Conservation (phyloP, 2,329 filamentous ascomycete genomes). For the Cordyceps cateniannulata region DNA sequence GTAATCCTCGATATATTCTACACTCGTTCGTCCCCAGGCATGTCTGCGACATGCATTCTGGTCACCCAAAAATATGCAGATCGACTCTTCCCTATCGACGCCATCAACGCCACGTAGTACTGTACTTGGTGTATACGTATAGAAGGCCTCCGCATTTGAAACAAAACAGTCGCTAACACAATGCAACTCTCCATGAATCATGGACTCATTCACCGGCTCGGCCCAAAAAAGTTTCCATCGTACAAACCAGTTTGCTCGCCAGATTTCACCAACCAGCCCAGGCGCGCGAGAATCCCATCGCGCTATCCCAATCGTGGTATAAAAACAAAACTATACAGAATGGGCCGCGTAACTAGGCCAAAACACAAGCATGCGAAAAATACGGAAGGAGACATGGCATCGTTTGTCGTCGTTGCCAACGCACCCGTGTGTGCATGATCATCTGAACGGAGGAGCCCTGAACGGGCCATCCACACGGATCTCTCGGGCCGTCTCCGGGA, state of each 20-base stretch:
- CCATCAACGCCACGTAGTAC: constrained; percentile 6
- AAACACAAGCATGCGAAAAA: background rate
- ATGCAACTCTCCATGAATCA: constrained; percentile 1
- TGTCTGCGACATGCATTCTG: background rate
- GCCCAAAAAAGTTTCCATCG: constrained; percentile 3
- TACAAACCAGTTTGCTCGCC: constrained; percentile 3
- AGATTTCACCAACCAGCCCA: background rate
- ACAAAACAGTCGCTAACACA: constrained; percentile 3
- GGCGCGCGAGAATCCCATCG: background rate
- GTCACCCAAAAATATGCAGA: background rate
- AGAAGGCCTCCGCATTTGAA: background rate
- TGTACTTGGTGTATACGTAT: constrained; percentile 10
- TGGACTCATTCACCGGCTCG: background rate
- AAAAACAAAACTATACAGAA: constrained; percentile 3
- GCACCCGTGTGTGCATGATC: background rate
- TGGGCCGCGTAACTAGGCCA: background rate
- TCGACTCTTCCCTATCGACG: background rate
- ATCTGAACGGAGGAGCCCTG: constrained; percentile 21
- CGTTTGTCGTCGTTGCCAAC: background rate
- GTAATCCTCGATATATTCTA: background rate
- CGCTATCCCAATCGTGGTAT: background rate
- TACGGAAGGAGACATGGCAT: background rate
- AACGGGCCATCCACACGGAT: constrained; percentile 49
- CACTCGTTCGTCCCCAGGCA: background rate
- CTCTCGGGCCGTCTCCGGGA: constrained; percentile 51